A percentile compares a stretch with the other conserved stretches of the same genome.
Evolutionary conservation across 2,329 filamentous ascomycete species (phyloP).

Genomic region (Paecilomyces fulvus): DNA sequence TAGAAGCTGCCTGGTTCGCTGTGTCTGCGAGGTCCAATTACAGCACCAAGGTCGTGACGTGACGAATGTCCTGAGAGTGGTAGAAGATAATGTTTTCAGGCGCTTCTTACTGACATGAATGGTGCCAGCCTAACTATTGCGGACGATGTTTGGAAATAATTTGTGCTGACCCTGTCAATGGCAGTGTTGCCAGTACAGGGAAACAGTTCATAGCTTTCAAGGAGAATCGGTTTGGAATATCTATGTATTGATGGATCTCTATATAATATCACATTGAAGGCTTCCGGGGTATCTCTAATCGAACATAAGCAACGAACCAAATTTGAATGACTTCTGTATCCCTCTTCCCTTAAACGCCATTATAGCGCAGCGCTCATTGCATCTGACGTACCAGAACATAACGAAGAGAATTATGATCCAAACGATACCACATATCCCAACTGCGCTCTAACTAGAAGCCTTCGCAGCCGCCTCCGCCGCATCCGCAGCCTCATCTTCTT

Average conservation of each 20-base stretch:
- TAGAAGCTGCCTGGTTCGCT: too few species aligned
- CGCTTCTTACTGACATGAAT: too few species aligned
- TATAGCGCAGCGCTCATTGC: not conserved
- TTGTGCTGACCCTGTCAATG: too few species aligned
- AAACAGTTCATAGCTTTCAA: not conserved
- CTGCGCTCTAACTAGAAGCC: not conserved
- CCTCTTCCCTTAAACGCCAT: not conserved
- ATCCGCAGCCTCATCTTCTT: constrained; percentile 39
- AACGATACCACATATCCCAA: not conserved
- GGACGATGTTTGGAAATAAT: too few species aligned
- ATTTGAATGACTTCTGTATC: not conserved
- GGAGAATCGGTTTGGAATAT: not conserved
- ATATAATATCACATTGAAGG: not conserved
- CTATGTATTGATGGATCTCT: not conserved
- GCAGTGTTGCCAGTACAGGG: too few species aligned
- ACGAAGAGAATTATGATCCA: not conserved
- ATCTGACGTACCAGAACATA: not conserved
- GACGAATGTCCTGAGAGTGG: too few species aligned
- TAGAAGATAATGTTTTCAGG: too few species aligned
- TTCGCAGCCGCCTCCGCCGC: constrained; percentile 11
- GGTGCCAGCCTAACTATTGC: too few species aligned
- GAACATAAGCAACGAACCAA: not conserved
- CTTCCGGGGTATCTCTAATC: not conserved
- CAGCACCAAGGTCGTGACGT: too few species aligned
- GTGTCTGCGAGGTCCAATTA: too few species aligned